Percentiles rank a stretch among this genome's conserved stretches.
Evolutionary conservation across 352 stramenopile genomes (phyloP).

Genomic region (Globisporangium polare): DNA sequence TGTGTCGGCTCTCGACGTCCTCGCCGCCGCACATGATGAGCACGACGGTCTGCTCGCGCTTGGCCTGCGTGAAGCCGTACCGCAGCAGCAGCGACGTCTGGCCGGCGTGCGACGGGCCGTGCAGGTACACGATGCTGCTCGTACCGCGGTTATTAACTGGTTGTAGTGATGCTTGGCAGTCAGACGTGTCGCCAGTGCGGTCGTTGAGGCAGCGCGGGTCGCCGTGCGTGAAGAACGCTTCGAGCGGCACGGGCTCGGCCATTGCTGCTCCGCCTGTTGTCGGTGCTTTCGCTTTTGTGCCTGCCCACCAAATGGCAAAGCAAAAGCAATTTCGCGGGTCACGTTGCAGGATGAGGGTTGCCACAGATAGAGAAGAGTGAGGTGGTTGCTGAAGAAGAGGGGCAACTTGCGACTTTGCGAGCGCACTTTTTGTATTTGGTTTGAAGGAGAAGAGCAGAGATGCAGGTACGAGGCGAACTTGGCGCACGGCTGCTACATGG

Average conservation of each 20-base stretch:
- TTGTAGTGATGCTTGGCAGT: too few relatives aligned
- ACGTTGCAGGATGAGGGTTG: not conserved
- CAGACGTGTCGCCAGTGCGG: too few relatives aligned
- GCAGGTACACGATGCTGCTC: slow-evolving; percentile 36
- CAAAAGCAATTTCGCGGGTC: not conserved
- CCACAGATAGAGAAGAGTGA: too few relatives aligned
- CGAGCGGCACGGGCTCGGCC: slow-evolving; percentile 20
- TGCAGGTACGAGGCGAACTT: not conserved
- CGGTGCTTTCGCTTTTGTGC: not conserved
- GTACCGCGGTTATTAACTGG: not conserved
- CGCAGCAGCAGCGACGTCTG: slow-evolving; percentile 66
- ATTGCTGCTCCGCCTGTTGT: too few relatives aligned
- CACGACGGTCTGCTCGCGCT: slow-evolving; percentile 36
- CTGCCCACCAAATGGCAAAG: not conserved
- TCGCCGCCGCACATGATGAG: slow-evolving; percentile 39
- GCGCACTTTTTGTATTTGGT: not conserved
- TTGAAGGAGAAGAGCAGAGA: not conserved
- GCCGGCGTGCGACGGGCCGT: slow-evolving; percentile 32
- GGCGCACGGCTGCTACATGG: too few relatives aligned
- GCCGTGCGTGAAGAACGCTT: slow-evolving; percentile 65
- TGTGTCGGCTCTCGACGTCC: slow-evolving; percentile 19
- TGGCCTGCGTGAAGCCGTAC: slow-evolving; percentile 54
- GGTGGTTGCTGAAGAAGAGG: slow-evolving; percentile 4
- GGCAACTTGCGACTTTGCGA: slow-evolving; percentile 2
- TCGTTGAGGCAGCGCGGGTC: slow-evolving; percentile 18